Base-by-base conservation (phyloP, 495 filamentous ascomycete species). In the Tuber borchii region DNA sequence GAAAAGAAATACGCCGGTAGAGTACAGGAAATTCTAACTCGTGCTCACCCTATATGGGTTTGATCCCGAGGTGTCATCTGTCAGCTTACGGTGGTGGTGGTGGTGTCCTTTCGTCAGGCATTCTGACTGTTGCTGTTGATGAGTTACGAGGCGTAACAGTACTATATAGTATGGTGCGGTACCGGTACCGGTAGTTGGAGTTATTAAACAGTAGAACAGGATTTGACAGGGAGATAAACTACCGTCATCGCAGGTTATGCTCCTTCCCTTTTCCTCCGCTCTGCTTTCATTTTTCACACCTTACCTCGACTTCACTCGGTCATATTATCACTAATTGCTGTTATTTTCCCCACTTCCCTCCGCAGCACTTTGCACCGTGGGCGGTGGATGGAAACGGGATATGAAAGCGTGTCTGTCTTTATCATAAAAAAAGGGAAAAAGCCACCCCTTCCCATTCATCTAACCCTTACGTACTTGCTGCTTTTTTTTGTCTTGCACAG, bases 381-480 rank as follows among this genome's bases (percentile, higher is more conserved):
- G 34, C 17, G 31, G 56, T 31, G 51, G n/a, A 61, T 61, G n/a
- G 34, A 37, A 37, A 56, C n/a, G 22, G 51, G n/a, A 17, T 26
- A 56, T 56, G n/a, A 31, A 31, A 61, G n/a, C n/a, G n/a, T 61
- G 51, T 61, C 12, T 2, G 51, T 16, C 51, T 61, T 61, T 61
- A 61, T 61, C n/a, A 16, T 61, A 31, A 31, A 6, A 46, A 19
- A 43, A 12, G 10, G 42, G 3, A 12, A 51, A 51, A 51, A 51
- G 3, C 72, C 72, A 72, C 44, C 45, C 45, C 37, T 77, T 40
- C 65, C 69, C 40, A 61, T 72, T 69, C 75, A 56, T 75, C 70
- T 74, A 79, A 56, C 74, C 72, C 72, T 76, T 70, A 70, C 73
- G 75, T 75, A 79, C 75, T 76, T 79, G 70, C 72, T 78, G 42